Evolutionary conservation across 495 filamentous ascomycete genomes (phyloP).

Genomic region (Trichoderma reesei): DNA sequence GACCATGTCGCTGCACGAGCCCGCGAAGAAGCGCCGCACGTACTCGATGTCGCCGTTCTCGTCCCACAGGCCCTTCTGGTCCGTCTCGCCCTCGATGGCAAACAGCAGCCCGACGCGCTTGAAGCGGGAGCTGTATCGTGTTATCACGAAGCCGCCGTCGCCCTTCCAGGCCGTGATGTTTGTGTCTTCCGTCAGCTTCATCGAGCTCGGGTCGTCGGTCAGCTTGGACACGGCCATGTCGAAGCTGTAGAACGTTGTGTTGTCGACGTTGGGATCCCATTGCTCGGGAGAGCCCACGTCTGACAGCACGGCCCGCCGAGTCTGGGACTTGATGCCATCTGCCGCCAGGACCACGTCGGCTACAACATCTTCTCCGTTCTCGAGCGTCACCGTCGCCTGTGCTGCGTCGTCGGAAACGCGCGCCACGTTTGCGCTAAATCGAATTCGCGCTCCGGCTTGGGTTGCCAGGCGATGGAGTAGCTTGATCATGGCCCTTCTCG

Average conservation of each 20-base stretch:
- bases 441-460: neutral
- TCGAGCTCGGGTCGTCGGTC: neutral
- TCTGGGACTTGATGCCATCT: slow-evolving; percentile 39
- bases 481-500: neutral
- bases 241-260: neutral
- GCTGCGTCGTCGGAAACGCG: neutral
- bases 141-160: neutral
- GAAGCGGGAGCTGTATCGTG: neutral
- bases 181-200: neutral
- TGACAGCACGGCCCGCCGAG: slow-evolving; percentile 32
- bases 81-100: neutral
- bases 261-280: neutral
- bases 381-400: slow-evolving; percentile 24
- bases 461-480: neutral
- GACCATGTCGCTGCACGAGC: neutral
- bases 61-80: slow-evolving; percentile 5
- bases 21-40: neutral
- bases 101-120: neutral
- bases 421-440: neutral
- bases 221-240: neutral
- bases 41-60: slow-evolving; percentile 3
- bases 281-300: neutral
- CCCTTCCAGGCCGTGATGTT: neutral
- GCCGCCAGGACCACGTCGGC: slow-evolving; percentile 26
- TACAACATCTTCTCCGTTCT: slow-evolving; percentile 21